phyloP scores from a whole-genome alignment of 495 filamentous ascomycete species.

The Peziza echinospora region DNA sequence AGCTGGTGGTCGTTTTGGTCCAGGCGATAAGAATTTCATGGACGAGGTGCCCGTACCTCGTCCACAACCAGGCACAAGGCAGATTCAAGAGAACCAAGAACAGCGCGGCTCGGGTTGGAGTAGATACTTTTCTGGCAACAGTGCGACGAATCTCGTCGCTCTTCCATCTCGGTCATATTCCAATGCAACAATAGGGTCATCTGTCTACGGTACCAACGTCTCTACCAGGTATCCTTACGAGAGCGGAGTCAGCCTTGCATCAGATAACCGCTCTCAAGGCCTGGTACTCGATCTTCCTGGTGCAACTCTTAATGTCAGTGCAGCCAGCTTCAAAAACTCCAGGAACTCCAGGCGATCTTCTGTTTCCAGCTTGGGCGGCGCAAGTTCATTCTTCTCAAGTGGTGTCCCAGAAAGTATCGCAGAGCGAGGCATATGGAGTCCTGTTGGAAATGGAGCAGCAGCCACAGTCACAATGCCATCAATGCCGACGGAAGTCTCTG shows the following conservation, averaged over 20 bases:
- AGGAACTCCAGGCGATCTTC: constrained; percentile 3
- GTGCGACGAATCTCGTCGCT: constrained; percentile 13
- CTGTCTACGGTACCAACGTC: constrained; percentile 4
- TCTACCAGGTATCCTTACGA: constrained; percentile 4
- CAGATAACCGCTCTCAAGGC: constrained; percentile 5
- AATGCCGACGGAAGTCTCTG: background rate
- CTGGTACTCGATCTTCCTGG: constrained; percentile 14
- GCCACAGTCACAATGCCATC: background rate
- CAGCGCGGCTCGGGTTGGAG: constrained; percentile 15
- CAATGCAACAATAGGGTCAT: constrained; percentile 7
- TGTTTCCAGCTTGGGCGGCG: constrained; percentile 8
- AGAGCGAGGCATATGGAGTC: constrained; percentile 7
- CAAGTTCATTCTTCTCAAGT: constrained; percentile 11
- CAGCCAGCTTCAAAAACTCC: background rate
- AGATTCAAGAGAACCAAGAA: constrained; percentile 1
- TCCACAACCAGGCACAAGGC: constrained; percentile 9
- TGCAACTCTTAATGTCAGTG: constrained; percentile 8
- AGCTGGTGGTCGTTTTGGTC: constrained; percentile 5
- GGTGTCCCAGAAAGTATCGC: constrained; percentile 13
- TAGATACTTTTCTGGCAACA: constrained; percentile 16
- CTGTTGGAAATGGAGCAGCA: constrained; percentile 4
- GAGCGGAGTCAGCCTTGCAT: background rate
- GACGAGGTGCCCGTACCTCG: constrained; percentile 1
- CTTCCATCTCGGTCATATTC: constrained; percentile 11
- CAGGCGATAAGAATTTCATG: constrained; percentile 1